Percentiles rank a stretch among this genome's conserved stretches.
Conservation (phyloP, 2,329 filamentous ascomycete species). For the Biscogniauxia sp. region DNA sequence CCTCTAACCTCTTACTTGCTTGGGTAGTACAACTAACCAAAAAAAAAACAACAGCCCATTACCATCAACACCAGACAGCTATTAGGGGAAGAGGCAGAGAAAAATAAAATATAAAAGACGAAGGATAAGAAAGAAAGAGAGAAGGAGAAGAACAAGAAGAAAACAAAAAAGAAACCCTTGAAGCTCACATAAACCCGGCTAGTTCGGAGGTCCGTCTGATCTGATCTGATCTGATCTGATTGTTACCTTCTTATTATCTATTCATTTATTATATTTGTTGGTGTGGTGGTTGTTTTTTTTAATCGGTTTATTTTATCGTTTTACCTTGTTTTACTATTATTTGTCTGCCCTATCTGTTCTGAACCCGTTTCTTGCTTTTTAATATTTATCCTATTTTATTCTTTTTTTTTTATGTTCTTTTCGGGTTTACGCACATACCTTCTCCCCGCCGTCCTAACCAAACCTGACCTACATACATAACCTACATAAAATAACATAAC, state of each 20-base stretch:
- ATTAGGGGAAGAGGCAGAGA: no score
- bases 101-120: no score
- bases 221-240: conserved; percentile 6
- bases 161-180: background rate
- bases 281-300: no score
- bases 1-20: background rate
- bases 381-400: conserved; percentile 3
- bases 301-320: background rate
- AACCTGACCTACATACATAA: background rate
- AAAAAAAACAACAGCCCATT: background rate
- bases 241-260: background rate
- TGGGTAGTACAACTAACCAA: background rate
- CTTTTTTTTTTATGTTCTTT: background rate
- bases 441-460: no score
- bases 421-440: background rate
- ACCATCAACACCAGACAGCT: background rate
- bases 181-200: conserved; percentile 11
- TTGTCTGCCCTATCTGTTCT: no score
- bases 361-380: conserved; percentile 3
- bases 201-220: conserved; percentile 25
- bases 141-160: no score
- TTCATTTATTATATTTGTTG: no score
- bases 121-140: background rate
- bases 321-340: background rate
- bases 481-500: background rate